Evolutionary conservation across 2,329 filamentous ascomycete species (phyloP), one percentile per base, ranked within the genome.

Genomic region (Purpureocillium takamizusanense): DNA sequence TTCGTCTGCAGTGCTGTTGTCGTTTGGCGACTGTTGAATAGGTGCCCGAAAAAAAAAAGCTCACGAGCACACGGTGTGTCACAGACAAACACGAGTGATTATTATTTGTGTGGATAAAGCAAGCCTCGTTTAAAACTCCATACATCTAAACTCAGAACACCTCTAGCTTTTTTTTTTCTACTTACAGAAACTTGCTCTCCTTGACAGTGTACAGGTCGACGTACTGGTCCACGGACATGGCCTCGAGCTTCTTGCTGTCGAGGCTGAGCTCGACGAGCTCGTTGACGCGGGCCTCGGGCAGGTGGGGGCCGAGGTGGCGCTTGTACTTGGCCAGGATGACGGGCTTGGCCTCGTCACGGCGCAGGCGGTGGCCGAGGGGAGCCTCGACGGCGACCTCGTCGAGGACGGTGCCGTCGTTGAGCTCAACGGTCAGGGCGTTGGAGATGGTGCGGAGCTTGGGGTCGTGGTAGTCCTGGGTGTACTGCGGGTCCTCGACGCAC

Each of bases 291-390:
- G 74, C 70, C 59, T 85, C 74, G 44, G 78, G 70, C 64, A 84
- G 94, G 70, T 95, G 90, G 38, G 84, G 85, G 53, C 75, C 76
- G 37, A 97, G 70, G 66, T 98, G 92, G 60, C 86, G 81, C 81
- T 89, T 83, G 72, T 87, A 98, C 75, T 98, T 98, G 63, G 79
- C 81, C 52, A 97, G 69, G 52, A 98, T 95, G 66, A 94, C 86
- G 42, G 92, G 92, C 78, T 97, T 97, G 52, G 92, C 92, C 76
- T 98, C 92, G 54, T 95, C 89, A 54, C 90, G 80, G 49, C 92
- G 76, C 57, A 92, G 73, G 49, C 83, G 83, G 72, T 98, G 92
- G 53, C 92, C 92, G 31, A 98, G 78, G 41, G 92, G 92, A 42
- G 92, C 90, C 72, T 95, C 89, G 39, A 98, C 85, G 35, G 85